Evolutionary conservation across 1,284 basidiomycete species (phyloP), one percentile per base, ranked within the genome.

Genomic region (Vanrija humicola): DNA sequence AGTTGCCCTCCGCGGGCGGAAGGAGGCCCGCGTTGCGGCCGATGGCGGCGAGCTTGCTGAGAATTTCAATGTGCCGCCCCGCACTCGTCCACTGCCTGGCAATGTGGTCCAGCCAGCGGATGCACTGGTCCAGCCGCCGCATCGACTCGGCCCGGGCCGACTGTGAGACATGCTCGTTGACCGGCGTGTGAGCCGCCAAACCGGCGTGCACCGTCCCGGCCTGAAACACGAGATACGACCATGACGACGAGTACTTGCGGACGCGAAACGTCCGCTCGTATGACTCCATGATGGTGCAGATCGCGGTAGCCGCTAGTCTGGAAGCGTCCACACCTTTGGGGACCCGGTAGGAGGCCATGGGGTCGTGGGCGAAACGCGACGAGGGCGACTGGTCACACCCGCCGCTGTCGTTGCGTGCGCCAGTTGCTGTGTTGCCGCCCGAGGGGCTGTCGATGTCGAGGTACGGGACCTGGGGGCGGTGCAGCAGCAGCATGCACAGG

Each of bases 141-240:
- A 29, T 19, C 5, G 29, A 42, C 44, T 61, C 59, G 1, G 52
- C 38, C 12, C 55, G 47, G 4, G 50, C 40, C 14, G 48, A 29
- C 18, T 49, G 43, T 14, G 43, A 40, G 14, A 45, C 38, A 4
- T 14, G 38, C 38, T 40, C 50, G 4, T 29, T 18, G 14, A 19
- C 39, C 5, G 52, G 52, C 5, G 39, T 43, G 18, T 61, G 55
- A 3, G 52, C 49, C 0, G 59, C 59, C 9, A 61, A 50, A 2
- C 59, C 59, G 1, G 59, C 55, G 16, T 57, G 55, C 14, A 61
- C 59, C 1, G 59, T 57, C 6, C 46, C 55, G 4, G 59, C 59
- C 45, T 61, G 59, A 55, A 57, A 61, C 10, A 54, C 47, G 45
- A 61, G 55, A 42, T 61, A 61, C 8, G 57, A 53, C 59, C 59